Conservation (phyloP, 352 stramenopile genomes). For the Phytopythium oedochilum region DNA sequence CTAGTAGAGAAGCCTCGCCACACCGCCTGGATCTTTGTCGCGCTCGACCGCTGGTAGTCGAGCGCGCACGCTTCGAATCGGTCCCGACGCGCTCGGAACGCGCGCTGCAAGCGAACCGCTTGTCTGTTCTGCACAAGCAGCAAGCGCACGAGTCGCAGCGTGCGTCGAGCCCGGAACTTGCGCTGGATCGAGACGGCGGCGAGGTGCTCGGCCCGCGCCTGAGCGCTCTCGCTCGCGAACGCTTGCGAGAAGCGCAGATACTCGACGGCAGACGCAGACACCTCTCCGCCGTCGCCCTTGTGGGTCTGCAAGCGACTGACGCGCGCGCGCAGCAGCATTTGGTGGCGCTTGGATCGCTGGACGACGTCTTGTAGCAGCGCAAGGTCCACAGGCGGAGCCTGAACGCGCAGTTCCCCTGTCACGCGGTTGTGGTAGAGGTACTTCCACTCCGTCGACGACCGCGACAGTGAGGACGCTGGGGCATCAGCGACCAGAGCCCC, state of each 20-base stretch:
- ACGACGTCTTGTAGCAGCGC: slow-evolving; percentile 63
- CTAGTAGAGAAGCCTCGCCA: slow-evolving; percentile 36
- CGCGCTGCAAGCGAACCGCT: slow-evolving; percentile 54
- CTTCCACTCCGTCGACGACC: slow-evolving; percentile 11
- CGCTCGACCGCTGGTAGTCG: slow-evolving; percentile 26
- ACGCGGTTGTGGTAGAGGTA: slow-evolving; percentile 68
- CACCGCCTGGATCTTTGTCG: slow-evolving; percentile 47
- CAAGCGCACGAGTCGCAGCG: slow-evolving; percentile 27
- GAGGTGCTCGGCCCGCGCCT: slow-evolving; percentile 37
- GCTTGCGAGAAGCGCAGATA: slow-evolving; percentile 69
- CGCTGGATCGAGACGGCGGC: slow-evolving; percentile 61
- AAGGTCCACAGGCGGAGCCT: slow-evolving; percentile 52
- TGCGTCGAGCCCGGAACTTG: slow-evolving; percentile 46
- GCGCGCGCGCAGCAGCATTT: slow-evolving; percentile 48
- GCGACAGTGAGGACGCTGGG: not conserved
- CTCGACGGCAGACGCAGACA: slow-evolving; percentile 50
- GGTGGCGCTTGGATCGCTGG: slow-evolving; percentile 62
- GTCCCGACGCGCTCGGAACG: slow-evolving; percentile 53
- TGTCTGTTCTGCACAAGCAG: slow-evolving; percentile 58
- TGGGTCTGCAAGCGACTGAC: slow-evolving; percentile 44
- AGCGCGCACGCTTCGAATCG: slow-evolving; percentile 25
- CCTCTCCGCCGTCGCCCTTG: slow-evolving; percentile 20
- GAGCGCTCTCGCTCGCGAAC: slow-evolving; percentile 58
- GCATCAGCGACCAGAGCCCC: not conserved
- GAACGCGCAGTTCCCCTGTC: slow-evolving; percentile 40